Evolutionary conservation across 352 stramenopile species (phyloP).

Genomic region (Phytophthora hybrid): DNA sequence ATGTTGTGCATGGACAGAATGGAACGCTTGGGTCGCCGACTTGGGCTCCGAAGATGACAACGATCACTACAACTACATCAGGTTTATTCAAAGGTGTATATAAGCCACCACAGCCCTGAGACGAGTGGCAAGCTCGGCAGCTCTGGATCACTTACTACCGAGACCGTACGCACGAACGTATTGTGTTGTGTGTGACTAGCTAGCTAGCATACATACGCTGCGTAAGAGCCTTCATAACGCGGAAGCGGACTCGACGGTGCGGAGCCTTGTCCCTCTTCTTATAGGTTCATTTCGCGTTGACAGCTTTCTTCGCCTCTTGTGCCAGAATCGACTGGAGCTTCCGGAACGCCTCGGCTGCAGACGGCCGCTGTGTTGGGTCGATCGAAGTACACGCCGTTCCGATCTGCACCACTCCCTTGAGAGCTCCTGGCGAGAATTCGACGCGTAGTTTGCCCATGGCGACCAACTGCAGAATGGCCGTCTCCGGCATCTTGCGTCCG

Average conservation of each 20-base stretch:
- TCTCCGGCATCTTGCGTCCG: slow-evolving; percentile 53
- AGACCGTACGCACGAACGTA: slow-evolving; percentile 23
- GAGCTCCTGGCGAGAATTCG: slow-evolving; percentile 40
- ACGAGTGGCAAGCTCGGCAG: no score
- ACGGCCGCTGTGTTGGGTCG: slow-evolving; percentile 50
- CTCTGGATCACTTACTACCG: slow-evolving; percentile 2
- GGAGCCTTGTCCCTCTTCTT: slow-evolving; percentile 33
- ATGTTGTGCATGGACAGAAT: slow-evolving; percentile 37
- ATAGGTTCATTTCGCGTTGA: slow-evolving; percentile 43
- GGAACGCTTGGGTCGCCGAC: slow-evolving; percentile 12
- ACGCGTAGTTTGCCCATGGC: slow-evolving; percentile 53
- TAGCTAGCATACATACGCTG: slow-evolving; percentile 18
- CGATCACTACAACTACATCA: slow-evolving; percentile 36
- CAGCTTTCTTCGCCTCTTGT: slow-evolving; percentile 41
- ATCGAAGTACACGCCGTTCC: slow-evolving; percentile 51
- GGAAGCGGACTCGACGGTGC: slow-evolving; percentile 28
- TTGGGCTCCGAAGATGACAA: slow-evolving; percentile 17
- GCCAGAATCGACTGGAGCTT: slow-evolving; percentile 48
- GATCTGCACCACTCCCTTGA: slow-evolving; percentile 42
- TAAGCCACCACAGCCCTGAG: slow-evolving; percentile 6
- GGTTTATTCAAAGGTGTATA: slow-evolving; percentile 41
- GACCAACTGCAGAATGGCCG: slow-evolving; percentile 59
- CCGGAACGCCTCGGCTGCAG: slow-evolving; percentile 46
- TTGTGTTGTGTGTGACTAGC: slow-evolving; percentile 11
- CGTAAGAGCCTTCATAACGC: slow-evolving; percentile 39